These are phyloP conservation scores for Calophaca sinica DNA, from an alignment of 306 rosid genomes.

Conservation along the genomic window DNA sequence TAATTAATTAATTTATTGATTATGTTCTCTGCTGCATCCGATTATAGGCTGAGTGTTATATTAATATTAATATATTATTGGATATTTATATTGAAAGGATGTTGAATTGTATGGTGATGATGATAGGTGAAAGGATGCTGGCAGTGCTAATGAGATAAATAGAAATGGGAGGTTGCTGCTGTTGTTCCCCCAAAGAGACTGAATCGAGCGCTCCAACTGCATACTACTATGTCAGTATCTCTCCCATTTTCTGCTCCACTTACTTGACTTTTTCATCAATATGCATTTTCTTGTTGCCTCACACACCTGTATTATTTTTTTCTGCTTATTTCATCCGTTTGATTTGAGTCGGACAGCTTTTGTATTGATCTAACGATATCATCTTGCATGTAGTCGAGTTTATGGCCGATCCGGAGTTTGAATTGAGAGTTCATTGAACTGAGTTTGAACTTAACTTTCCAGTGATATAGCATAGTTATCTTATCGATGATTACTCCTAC, in stretches of 20 bases:
- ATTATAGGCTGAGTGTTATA: background rate
- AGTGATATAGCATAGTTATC: background rate
- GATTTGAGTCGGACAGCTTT: background rate
- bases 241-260: conserved; percentile 21
- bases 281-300: background rate
- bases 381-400: background rate
- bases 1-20: background rate
- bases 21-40: background rate
- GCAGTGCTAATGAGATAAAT: conserved; percentile 49
- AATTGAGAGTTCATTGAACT: background rate
- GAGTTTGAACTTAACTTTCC: conserved; percentile 3
- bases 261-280: conserved; percentile 2
- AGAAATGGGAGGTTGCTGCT: conserved; percentile 87
- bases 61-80: background rate
- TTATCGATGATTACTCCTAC: background rate
- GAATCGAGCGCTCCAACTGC: conserved; percentile 60
- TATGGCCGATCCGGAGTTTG: background rate
- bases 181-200: conserved; percentile 69
- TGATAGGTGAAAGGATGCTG: conserved; percentile 57
- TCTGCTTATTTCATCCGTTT: background rate
- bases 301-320: too few relatives aligned
- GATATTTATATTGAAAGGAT: conserved; percentile 5
- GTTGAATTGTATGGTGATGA: conserved; percentile 10
- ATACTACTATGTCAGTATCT: conserved; percentile 65
- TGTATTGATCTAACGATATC: background rate